Evolutionary conservation across 441 rosid genomes (phyloP), one percentile per base, ranked within the genome.

Genomic region (Erodium moschatum): DNA sequence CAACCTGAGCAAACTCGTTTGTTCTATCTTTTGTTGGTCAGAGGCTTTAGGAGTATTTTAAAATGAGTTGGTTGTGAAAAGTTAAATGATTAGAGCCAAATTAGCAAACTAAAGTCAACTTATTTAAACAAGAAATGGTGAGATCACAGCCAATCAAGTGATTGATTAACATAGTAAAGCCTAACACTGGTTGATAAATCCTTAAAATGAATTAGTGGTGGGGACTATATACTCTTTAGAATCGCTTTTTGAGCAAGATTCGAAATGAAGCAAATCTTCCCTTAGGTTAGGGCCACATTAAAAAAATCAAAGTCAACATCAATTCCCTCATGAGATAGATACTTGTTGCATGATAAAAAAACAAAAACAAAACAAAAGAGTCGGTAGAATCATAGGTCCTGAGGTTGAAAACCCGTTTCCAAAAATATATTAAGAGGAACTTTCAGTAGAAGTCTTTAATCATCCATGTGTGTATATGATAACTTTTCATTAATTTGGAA

Each of bases 151-250:
- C 67, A 46, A 70, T 70, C 60, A 69, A 63, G 44, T 15, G 54
- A 20, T 40, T n/a, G 35, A 70, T 70, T 20, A 61, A 44, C 24
- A 70, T 62, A 42, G 48, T 70, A 24, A 61, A 69, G 72, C 54
- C 61, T 52, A 69, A 42, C 35, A 21, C 35, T 44, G 6, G 31
- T 12, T 38, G 19, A 65, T 11, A 12, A 29, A 65, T 31, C 15
- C 68, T 33, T 31, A 65, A 5, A 33, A 65, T 19, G 48, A 60
- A n/a, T 60, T 60, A 21, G 64, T 60, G 64, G 64, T 60, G 13
- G 64, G 64, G 64, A 21, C 64, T 60, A 60, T 16, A 19, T 16
- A 56, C 9, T 15, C 62, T 11, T 35, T 13, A 13, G 52, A 46
- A 46, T 2, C 52, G 5, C 52, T 46, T 46, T 46, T 46, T 46